A percentile compares a stretch with the other conserved stretches of the same genome.
Conservation (phyloP, 352 stramenopile genomes). For the Phytophthora pinifolia region DNA sequence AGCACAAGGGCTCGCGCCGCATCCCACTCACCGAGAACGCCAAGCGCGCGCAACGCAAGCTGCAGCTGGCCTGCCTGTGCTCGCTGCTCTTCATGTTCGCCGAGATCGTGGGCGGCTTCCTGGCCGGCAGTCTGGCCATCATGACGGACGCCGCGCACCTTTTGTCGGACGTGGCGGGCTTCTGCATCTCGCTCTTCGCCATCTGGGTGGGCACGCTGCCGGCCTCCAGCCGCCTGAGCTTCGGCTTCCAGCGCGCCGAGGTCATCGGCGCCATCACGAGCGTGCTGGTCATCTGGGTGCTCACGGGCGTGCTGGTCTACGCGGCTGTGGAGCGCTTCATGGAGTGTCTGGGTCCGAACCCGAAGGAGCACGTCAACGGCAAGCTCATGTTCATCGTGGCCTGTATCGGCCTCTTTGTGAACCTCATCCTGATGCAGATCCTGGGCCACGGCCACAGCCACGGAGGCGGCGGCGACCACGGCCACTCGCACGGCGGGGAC, state of each 20-base stretch:
- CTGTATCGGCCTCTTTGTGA: conserved; percentile 95
- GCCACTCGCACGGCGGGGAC: conserved; percentile 34
- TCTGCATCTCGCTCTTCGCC: conserved; percentile 76
- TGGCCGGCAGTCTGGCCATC: conserved; percentile 94
- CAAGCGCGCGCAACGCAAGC: conserved; percentile 60
- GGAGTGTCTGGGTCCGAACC: conserved; percentile 73
- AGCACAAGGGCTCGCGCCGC: conserved; percentile 38
- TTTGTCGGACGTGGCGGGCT: conserved; percentile 70
- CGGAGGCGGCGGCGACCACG: conserved; percentile 47
- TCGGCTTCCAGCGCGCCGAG: conserved; percentile 94
- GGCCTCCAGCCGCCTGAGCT: conserved; percentile 85
- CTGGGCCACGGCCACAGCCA: conserved; percentile 83
- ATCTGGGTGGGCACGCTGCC: conserved; percentile 72
- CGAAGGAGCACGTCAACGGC: conserved; percentile 91
- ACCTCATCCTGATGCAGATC: conserved; percentile 95
- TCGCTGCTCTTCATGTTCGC: conserved; percentile 94
- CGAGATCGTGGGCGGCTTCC: conserved; percentile 94
- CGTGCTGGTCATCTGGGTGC: conserved; percentile 92
- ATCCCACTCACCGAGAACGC: conserved; percentile 55
- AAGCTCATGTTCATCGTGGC: conserved; percentile 97
- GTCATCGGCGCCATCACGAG: conserved; percentile 94
- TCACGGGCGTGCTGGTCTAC: conserved; percentile 93
- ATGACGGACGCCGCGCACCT: conserved; percentile 88
- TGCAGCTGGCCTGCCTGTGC: conserved; percentile 70
- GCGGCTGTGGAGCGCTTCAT: conserved; percentile 91